These are phyloP conservation scores for Sapria himalayana DNA, from an alignment of 345 rosid genomes.

Conservation along the genomic window DNA sequence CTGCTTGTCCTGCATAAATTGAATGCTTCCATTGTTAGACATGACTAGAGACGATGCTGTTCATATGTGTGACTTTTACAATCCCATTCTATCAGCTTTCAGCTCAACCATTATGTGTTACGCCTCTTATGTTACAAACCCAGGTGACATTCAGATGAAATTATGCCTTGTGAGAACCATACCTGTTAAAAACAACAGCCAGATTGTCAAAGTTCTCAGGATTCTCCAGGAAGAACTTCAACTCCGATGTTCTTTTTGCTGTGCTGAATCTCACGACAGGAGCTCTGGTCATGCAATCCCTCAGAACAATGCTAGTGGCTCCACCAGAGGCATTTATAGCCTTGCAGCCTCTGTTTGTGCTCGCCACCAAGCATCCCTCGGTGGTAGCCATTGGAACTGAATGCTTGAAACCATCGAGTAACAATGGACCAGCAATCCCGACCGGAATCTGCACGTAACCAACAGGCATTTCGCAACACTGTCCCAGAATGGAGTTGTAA, in stretches of 20 bases:
- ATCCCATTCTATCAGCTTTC: too few species aligned
- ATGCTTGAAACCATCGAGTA: constrained; percentile 68
- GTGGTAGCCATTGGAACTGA: constrained; percentile 93
- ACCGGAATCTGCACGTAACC: constrained; percentile 90
- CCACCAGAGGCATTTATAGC: constrained; percentile 66
- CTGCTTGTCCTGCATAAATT: constrained; percentile 79
- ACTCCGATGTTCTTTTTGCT: constrained; percentile 39
- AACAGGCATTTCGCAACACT: constrained; percentile 96
- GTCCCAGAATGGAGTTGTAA: constrained; percentile 65
- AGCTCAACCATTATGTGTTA: too few species aligned
- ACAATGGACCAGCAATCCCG: constrained; percentile 76
- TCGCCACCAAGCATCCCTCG: constrained; percentile 86
- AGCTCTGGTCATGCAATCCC: constrained; percentile 73
- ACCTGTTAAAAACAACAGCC: constrained; percentile 59
- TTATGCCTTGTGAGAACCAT: too few species aligned
- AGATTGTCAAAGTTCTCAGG: constrained; percentile 48
- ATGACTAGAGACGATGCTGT: too few species aligned
- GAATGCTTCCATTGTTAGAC: too few species aligned
- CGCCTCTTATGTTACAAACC: too few species aligned
- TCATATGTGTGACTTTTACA: too few species aligned
- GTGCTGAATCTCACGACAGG: constrained; percentile 53
- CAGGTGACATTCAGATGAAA: too few species aligned
- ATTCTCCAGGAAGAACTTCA: constrained; percentile 66
- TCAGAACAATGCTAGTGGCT: constrained; percentile 31
- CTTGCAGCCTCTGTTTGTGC: constrained; percentile 84